Conservation (phyloP, 1,284 basidiomycete species). For the Porodaedalea pini region DNA sequence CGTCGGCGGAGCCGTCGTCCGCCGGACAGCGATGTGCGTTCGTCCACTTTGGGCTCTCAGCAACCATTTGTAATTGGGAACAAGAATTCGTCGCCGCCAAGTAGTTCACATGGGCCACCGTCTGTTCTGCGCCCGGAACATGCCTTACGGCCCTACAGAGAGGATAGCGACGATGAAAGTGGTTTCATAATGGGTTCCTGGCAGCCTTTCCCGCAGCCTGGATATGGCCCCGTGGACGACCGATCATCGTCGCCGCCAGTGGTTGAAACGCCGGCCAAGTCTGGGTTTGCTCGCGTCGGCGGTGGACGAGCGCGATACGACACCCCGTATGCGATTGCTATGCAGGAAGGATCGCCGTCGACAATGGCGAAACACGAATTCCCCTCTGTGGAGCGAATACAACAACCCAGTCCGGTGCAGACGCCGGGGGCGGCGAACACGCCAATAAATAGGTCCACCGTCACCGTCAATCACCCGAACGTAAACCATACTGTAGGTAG, state of each 20-base stretch:
- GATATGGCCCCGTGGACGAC: slow-evolving; percentile 45
- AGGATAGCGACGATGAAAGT: slow-evolving; percentile 74
- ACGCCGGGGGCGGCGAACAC: slow-evolving; percentile 1
- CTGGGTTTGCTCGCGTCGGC: slow-evolving; percentile 74
- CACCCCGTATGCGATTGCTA: slow-evolving; percentile 66
- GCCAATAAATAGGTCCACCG: slow-evolving; percentile 17
- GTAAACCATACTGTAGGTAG: slow-evolving; percentile 30
- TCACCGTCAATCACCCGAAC: slow-evolving; percentile 15
- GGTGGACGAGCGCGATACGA: slow-evolving; percentile 78
- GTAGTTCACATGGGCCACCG: slow-evolving; percentile 50
- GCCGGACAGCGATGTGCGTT: slow-evolving; percentile 16
- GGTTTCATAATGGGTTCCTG: slow-evolving; percentile 84
- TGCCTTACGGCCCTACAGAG: slow-evolving; percentile 68
- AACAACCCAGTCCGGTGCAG: slow-evolving; percentile 12
- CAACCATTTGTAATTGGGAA: slow-evolving; percentile 16
- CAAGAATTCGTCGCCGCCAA: slow-evolving; percentile 36
- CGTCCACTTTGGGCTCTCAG: slow-evolving; percentile 9
- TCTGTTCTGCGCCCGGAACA: slow-evolving; percentile 77
- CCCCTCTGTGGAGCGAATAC: slow-evolving; percentile 52
- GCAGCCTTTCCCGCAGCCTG: slow-evolving; percentile 62
- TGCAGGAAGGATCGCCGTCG: slow-evolving; percentile 25
- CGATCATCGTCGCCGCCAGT: slow-evolving; percentile 31
- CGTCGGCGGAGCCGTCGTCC: slow-evolving; percentile 32
- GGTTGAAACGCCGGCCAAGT: slow-evolving; percentile 33
- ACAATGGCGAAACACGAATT: slow-evolving; percentile 55